Percentiles rank a stretch among this genome's conserved stretches.
Conservation (phyloP, 192 early-diverging fungal species). For the Podila verticillata region DNA sequence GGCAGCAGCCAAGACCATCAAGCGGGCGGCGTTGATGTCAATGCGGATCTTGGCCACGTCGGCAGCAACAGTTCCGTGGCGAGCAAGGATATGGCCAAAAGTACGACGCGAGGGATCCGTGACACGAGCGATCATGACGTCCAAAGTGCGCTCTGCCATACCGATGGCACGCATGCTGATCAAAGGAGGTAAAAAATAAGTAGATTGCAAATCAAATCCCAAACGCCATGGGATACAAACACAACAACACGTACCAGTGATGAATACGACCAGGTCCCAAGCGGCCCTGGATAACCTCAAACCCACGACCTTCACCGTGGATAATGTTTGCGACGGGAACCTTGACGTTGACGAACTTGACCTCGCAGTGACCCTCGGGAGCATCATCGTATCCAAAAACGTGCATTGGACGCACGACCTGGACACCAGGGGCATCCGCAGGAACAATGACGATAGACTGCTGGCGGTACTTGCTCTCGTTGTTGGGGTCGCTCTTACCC, state of each 20-base stretch:
- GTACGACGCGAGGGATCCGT: constrained; percentile 82
- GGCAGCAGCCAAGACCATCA: constrained; percentile 94
- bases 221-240: neutral
- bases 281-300: constrained; percentile 97
- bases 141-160: constrained; percentile 91
- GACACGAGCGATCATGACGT: constrained; percentile 83
- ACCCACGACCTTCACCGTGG: constrained; percentile 96
- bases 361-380: constrained; percentile 96
- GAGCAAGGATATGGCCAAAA: constrained; percentile 86
- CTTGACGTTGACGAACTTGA: constrained; percentile 88
- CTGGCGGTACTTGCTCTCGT: constrained; percentile 79
- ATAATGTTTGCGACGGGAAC: constrained; percentile 91
- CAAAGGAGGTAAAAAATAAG: neutral
- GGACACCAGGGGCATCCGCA: constrained; percentile 82
- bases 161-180: constrained; percentile 90
- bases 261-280: constrained; percentile 98
- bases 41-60: constrained; percentile 89
- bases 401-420: constrained; percentile 82
- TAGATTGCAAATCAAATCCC: neutral
- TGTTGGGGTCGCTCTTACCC: constrained; percentile 85
- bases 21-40: constrained; percentile 89
- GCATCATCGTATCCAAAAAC: constrained; percentile 98
- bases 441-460: constrained; percentile 93
- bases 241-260: constrained; percentile 71
- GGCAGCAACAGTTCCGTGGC: constrained; percentile 84